phyloP scores from a whole-genome alignment of 1,139 yeast species.

The Candida tropicalis region DNA sequence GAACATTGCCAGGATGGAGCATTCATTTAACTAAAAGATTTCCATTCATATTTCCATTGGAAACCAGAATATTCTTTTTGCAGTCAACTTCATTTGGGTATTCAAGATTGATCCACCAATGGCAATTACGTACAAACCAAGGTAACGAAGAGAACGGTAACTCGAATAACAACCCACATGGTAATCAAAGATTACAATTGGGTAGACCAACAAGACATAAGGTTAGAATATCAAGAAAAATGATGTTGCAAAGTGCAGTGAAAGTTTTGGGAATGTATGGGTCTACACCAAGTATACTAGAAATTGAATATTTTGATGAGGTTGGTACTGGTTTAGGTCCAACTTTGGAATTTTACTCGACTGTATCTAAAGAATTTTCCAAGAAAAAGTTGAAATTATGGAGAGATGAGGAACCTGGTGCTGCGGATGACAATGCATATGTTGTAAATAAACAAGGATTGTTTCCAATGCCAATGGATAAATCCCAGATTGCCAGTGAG shows the following conservation, averaged over 20 bases:
- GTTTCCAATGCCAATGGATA: conserved; percentile 70
- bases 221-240: conserved; percentile 72
- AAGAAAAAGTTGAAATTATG: conserved; percentile 63
- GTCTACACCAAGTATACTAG: conserved; percentile 76
- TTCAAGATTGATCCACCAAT: conserved; percentile 77
- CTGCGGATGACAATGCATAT: conserved; percentile 33
- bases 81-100: conserved; percentile 93
- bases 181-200: conserved; percentile 43
- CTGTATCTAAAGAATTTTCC: conserved; percentile 73
- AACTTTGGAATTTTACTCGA: conserved; percentile 87
- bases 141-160: conserved; percentile 30
- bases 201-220: conserved; percentile 85
- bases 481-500: conserved; percentile 27
- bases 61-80: conserved; percentile 73
- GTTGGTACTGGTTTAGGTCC: conserved; percentile 98
- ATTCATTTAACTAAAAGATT: conserved; percentile 68
- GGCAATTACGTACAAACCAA: conserved; percentile 62
- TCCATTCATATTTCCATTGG: conserved; percentile 86
- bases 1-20: conserved; percentile 86
- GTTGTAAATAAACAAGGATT: conserved; percentile 54
- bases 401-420: conserved; percentile 52
- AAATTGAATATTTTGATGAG: conserved; percentile 87
- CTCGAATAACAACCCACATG: conserved; percentile 6
- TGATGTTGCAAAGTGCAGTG: conserved; percentile 75
- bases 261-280: conserved; percentile 81